Conservation (phyloP, 176 grass and related monocot genomes). For the Bolboschoenus planiculmis region DNA sequence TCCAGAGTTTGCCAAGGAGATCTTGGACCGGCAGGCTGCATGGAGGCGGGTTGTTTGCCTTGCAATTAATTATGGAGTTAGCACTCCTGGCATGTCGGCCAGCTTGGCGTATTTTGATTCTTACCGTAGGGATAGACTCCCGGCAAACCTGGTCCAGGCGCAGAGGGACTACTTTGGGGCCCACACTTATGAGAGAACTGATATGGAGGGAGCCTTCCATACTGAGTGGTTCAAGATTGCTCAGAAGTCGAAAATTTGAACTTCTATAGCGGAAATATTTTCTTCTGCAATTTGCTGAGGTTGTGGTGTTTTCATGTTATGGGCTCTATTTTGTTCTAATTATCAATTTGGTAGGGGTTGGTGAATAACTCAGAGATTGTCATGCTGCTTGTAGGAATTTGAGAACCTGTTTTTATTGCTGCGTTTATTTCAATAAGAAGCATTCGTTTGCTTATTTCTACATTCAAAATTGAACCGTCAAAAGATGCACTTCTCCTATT, state of each 20-base stretch:
- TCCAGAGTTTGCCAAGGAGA: constrained; percentile 67
- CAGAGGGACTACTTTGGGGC: constrained; percentile 80
- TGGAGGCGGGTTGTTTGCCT: constrained; percentile 68
- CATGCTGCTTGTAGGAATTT: background rate
- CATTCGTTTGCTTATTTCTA: background rate
- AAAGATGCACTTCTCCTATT: background rate
- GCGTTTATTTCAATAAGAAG: constrained; percentile 17
- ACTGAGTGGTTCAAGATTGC: constrained; percentile 84
- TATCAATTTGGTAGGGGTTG: background rate
- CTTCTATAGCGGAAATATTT: background rate
- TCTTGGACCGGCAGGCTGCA: constrained; percentile 59
- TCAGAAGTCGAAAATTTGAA: constrained; percentile 47
- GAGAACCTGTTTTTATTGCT: background rate
- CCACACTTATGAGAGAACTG: constrained; percentile 76
- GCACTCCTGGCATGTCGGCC: constrained; percentile 60
- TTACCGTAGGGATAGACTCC: constrained; percentile 57
- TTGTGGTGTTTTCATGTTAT: background rate
- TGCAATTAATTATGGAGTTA: constrained; percentile 64
- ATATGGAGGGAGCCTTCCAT: constrained; percentile 61
- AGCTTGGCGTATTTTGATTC: constrained; percentile 79
- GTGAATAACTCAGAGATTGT: background rate
- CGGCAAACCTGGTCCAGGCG: constrained; percentile 70
- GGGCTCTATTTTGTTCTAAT: background rate
- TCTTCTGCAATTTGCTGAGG: background rate
- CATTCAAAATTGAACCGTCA: background rate